Base-by-base conservation (phyloP, 164 flowering plant species). In the Hamamelis virginiana region DNA sequence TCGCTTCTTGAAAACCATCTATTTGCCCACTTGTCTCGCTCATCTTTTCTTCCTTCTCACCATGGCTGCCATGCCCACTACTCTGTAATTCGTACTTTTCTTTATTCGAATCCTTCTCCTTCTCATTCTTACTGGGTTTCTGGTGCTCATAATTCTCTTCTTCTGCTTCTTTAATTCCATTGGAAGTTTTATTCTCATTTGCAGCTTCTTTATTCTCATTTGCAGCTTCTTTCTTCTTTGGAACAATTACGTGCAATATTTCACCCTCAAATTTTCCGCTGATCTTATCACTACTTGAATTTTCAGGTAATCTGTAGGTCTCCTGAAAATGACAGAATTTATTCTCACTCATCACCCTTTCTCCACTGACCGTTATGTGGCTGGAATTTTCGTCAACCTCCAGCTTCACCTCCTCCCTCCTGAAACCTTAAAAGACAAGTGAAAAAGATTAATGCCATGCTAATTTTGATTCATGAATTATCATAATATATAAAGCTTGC, bases 211-310 rank as follows among this genome's bases (percentile, higher is more conserved):
- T 68, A 46, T 43, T 51, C 28, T 57, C 50, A 58, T 48, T 75
- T 27, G 1, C 43, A 25, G 5, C 52, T 50, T 16, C 63, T 68
- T 58, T 73, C 11, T 15, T 23, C 78, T 77, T 86, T 25, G 91
- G 91, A 57, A 91, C 72, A 26, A 72, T 78, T 1, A 87, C 72
- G n/a, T 74, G 69, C 13, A 87, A 83, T 50, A 80, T 66, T 19
- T 77, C 87, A 1, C 71, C 75, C 1, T 84, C 83, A 26, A 86
- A 84, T 65, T 72, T 76, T 1, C 79, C 84, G 9, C 59, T 78
- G 48, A 85, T 75, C 16, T 72, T 75, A 0, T 76, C 74, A 0
- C 62, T 38, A 38, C 80, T 78, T 11, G 87, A 44, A 74, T 86
- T 71, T 44, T 70, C 69, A 1, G 92, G 94, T 38, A 78, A 11